Percentiles rank a stretch among this genome's conserved stretches.
Evolutionary conservation across 2,329 filamentous ascomycete genomes (phyloP).

Genomic region (Ceratocystis ficicola): DNA sequence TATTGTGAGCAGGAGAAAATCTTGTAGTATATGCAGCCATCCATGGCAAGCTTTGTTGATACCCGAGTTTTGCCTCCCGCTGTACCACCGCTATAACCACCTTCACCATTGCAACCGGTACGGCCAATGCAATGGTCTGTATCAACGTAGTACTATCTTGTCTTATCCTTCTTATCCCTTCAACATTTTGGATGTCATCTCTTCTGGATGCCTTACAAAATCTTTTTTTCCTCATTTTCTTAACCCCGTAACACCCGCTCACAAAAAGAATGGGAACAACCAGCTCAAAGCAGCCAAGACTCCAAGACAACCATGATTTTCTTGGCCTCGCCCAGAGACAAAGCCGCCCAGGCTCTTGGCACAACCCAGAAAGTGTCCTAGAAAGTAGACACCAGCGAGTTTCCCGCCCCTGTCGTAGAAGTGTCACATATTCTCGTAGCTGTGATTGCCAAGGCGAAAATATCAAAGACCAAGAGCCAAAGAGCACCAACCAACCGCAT

Average conservation of each 20-base stretch:
- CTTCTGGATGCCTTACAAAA: too few species aligned
- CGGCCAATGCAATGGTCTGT: neutral
- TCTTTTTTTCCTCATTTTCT: neutral
- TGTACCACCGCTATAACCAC: neutral
- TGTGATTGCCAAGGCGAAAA: neutral
- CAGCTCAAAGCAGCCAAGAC: slow-evolving; percentile 8
- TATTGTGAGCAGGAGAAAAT: neutral
- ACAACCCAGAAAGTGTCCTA: neutral
- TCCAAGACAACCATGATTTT: slow-evolving; percentile 6
- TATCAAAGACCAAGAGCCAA: neutral
- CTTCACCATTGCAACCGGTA: too few species aligned
- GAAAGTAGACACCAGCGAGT: neutral
- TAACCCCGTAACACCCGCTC: slow-evolving; percentile 5
- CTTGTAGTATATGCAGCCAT: neutral
- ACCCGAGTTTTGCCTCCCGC: neutral
- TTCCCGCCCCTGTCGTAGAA: neutral
- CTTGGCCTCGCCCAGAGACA: slow-evolving; percentile 5
- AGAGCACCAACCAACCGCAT: too few species aligned
- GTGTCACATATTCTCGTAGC: neutral
- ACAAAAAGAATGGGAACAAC: neutral
- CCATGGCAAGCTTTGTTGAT: neutral
- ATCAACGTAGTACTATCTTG: neutral
- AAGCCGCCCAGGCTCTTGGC: slow-evolving; percentile 9
- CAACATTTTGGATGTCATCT: too few species aligned
- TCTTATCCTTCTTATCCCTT: neutral